phyloP scores from a whole-genome alignment of 2,329 filamentous ascomycete genomes.

The Pseudogymnoascus sp. region DNA sequence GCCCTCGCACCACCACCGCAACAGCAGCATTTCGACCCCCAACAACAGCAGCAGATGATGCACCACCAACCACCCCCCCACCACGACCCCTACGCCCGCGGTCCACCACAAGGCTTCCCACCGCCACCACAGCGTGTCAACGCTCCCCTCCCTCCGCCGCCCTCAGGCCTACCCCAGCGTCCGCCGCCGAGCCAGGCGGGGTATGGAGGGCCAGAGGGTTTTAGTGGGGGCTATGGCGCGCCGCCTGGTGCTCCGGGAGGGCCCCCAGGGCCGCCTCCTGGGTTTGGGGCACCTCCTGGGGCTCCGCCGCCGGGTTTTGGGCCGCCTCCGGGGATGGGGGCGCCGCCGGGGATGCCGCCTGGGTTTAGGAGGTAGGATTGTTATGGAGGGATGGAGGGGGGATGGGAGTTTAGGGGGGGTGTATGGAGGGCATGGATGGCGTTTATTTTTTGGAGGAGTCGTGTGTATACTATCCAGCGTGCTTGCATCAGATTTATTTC shows the following conservation, averaged over 20 bases:
- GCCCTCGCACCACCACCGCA: constrained; percentile 33
- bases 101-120: constrained; percentile 24
- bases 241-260: constrained; percentile 23
- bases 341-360: constrained; percentile 9
- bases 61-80: constrained; percentile 14
- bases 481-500: background rate
- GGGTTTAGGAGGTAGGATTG: constrained; percentile 11
- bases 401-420: background rate
- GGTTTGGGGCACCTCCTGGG: constrained; percentile 32
- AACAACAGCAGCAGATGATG: constrained; percentile 17
- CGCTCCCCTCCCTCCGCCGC: constrained; percentile 50
- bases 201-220: constrained; percentile 55
- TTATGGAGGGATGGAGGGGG: background rate
- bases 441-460: background rate
- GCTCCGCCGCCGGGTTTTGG: constrained; percentile 25
- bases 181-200: constrained; percentile 62
- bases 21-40: constrained; percentile 20
- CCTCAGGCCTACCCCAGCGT: constrained; percentile 48
- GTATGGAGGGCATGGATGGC: background rate
- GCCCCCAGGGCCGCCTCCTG: constrained; percentile 32
- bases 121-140: constrained; percentile 28
- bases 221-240: constrained; percentile 32
- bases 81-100: background rate
- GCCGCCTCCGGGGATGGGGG: background rate
- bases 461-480: background rate